Base-by-base conservation (phyloP, 2,329 filamentous ascomycete species). In the Lachnellula willkommii region DNA sequence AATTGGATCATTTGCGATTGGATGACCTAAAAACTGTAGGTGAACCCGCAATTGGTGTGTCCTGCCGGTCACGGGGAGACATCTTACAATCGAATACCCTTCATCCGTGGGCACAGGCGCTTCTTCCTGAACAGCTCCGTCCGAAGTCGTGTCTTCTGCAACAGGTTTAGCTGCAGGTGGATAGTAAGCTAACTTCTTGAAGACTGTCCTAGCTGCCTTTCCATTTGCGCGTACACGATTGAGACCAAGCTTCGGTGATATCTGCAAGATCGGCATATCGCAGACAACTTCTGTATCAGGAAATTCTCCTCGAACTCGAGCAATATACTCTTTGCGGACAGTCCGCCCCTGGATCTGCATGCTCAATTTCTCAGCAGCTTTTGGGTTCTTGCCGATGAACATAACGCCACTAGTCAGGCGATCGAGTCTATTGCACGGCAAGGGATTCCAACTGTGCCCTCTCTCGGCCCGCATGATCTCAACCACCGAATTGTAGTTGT, bases 41-140 rank as follows among this genome's bases (percentile, higher is more conserved):
- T 99, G 94, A 17, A 99, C 94, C 36, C 94, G 85, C 49, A 99
- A 81, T 71, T 99, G 94, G 68, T 99, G 94, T 12, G 94, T 99
- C 50, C 94, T 83, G 0, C 94, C 94, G 0, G 94, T 99, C 28
- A 97, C 82, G 0, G 94, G 94, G 55, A 95, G 81, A 70, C 94
- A 97, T 64, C 94, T 88, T 15, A 99, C 92, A 61, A 99, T 90
- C 28, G 91, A 96, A 73, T 97, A 97, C 37, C 92, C 92, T 65
- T 87, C 80, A 67, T 52, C 47, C 17, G 52, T 45, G 17, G 48
- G 47, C 14, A 14, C 12, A 26, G 48, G 40, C 32, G 22, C 12
- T 52, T 47, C 24, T 17, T 17, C 22, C 35, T 47, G 24, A 24
- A 12, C 12, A 12, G 51, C 36, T 15, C 42, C 46, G 17, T 14